Percentiles rank a stretch among this genome's conserved stretches.
phyloP scores from a whole-genome alignment of 176 grass and related monocot genomes.

The Musa acuminata region DNA sequence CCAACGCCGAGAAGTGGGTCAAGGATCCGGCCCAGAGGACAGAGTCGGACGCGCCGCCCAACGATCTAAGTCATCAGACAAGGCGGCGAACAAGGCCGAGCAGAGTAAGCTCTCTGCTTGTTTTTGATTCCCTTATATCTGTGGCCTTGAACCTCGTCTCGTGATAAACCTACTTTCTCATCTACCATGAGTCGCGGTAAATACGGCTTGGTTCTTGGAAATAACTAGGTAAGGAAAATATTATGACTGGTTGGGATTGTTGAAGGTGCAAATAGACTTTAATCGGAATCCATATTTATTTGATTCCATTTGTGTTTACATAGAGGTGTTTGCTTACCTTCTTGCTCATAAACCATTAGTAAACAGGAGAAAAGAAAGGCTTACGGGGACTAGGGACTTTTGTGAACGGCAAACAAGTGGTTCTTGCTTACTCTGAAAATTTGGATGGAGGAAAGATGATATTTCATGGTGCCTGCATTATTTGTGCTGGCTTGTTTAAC shows the following conservation, averaged over 20 bases:
- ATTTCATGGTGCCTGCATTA: neutral
- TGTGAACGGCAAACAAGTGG: no score
- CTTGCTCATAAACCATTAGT: no score
- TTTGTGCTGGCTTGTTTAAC: neutral
- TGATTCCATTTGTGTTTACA: no score
- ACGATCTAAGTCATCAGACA: neutral
- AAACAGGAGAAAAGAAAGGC: no score
- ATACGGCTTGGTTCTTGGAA: neutral
- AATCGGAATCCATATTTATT: neutral
- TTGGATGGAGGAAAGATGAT: neutral
- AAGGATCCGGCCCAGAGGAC: slow-evolving; percentile 22
- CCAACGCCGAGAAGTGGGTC: slow-evolving; percentile 46
- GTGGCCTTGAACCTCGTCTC: neutral
- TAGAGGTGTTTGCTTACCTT: no score
- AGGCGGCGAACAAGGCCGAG: slow-evolving; percentile 20
- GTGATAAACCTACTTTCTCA: neutral
- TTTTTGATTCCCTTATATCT: neutral
- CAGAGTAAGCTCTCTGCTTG: slow-evolving; percentile 17
- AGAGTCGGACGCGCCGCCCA: slow-evolving; percentile 6
- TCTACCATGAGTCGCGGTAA: neutral
- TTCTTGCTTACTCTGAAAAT: neutral
- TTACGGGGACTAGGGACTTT: no score
- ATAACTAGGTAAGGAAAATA: neutral
- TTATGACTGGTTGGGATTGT: neutral
- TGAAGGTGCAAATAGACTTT: neutral